Base-by-base conservation (phyloP, 352 stramenopile genomes). In the Globisporangium polare region DNA sequence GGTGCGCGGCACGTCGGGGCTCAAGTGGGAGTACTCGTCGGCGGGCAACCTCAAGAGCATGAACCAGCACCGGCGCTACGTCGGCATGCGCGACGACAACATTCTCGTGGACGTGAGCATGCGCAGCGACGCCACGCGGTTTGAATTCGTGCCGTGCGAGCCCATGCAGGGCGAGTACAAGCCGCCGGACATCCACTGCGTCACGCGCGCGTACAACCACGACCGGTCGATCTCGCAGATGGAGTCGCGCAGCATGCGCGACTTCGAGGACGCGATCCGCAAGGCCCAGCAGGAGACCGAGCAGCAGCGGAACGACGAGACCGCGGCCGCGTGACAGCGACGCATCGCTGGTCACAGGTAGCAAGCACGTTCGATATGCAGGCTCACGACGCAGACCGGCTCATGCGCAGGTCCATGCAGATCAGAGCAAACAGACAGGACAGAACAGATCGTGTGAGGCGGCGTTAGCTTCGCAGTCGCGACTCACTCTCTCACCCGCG, bases 61-160 rank as follows among this genome's bases (percentile, higher is more conserved):
- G 86, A 95, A 93, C 72, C 86, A 95, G 69, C 86, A 95, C 57
- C 82, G 86, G 45, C 78, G 86, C 42, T 95, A 94, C 63, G 80
- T 95, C 22, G 86, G 84, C 29, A 73, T 82, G 43, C 81, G 85
- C 2, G 24, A 90, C 31, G 84, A 95, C 58, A 70, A 74, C 27
- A 64, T 93, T 33, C 62, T 95, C 24, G 59, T 94, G 26, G 86
- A 95, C 51, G 84, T 95, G 68, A 94, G 84, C 63, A 94, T 94
- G 80, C 81, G 86, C 18, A 86, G 85, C n/a, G 83, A 92, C 49
- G 86, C 86, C 7, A 70, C 68, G 26, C 82, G 86, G 37, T 71
- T 95, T 24, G 86, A 95, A 66, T 89, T 95, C 59, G 72, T 95
- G 18, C 75, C 80, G 0, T 84, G 73, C 55, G 80, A 90, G 29